Evolutionary conservation across 208 protist species (phyloP), one percentile per base, ranked within the genome.

Genomic region (Balamuthia mandrillaris): DNA sequence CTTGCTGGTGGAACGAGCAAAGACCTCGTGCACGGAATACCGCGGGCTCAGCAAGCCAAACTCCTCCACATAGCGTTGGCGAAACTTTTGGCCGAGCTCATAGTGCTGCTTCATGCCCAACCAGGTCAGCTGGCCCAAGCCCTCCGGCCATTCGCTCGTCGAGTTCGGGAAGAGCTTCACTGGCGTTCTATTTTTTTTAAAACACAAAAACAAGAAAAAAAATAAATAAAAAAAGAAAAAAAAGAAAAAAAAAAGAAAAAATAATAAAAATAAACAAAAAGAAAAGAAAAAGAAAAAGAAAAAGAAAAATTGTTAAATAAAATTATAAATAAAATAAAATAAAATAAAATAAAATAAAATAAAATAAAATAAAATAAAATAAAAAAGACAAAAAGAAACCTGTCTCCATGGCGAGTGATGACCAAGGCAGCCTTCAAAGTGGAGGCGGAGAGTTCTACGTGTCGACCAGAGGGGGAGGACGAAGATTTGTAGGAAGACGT

Each of bases 111-210:
- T 39, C 61, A 70, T 70, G 5, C 75, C 81, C 7, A 77, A 29
- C 68, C 81, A 56, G 37, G 81, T 85, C n/a, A 85, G 68, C 35
- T 85, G 81, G 10, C 81, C 81, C 81, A 85, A 65, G 21, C 77
- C 77, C 24, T 84, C 77, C 1, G 77, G 60, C 77, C 77, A 84
- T 6, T 75, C 14, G 39, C 77, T 84, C 39, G 41, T 84, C 7
- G 60, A 37, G 77, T 84, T 84, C 27, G 77, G 77, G 44, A 84
- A 84, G 4, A 41, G 60, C 60, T 84, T 84, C 37, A 70, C 66
- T 21, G 77, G 77, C n/a, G 77, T 84, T 39, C 77, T 84, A 10
- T 63, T 7, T 27, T n/a, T n/a, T n/a, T n/a, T n/a, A n/a, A n/a
- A n/a, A n/a, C n/a, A n/a, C n/a, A n/a, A n/a, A n/a, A n/a, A n/a